Evolutionary conservation across 2,329 filamentous ascomycete genomes (phyloP).

Genomic region (Teratosphaeria destructans): DNA sequence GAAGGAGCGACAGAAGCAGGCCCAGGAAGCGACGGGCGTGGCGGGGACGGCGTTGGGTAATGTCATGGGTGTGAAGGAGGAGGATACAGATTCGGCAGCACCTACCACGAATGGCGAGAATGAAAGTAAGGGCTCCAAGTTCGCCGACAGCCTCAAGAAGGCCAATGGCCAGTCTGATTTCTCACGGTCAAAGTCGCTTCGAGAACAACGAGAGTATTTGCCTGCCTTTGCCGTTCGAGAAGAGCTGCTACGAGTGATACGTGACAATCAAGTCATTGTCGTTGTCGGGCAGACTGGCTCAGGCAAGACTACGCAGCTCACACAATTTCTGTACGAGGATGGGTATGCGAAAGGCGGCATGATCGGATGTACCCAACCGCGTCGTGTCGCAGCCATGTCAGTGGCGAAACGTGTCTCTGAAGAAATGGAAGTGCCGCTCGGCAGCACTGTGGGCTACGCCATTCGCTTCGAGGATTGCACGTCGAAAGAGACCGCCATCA

Average conservation of each 20-base stretch:
- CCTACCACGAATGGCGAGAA: conserved; percentile 53
- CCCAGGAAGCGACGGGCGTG: conserved; percentile 86
- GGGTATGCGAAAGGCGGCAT: conserved; percentile 80
- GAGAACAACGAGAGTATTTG: conserved; percentile 84
- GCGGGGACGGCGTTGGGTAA: conserved; percentile 89
- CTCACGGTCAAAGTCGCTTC: conserved; percentile 80
- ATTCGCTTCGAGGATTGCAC: conserved; percentile 99
- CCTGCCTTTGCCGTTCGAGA: conserved; percentile 95
- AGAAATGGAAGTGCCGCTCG: conserved; percentile 92
- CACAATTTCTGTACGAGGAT: conserved; percentile 91
- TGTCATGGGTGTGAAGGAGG: conserved; percentile 89
- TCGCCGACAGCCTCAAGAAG: conserved; percentile 82
- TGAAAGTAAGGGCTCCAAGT: conserved; percentile 59
- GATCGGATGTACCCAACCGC: conserved; percentile 93
- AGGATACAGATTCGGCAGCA: conserved; percentile 75
- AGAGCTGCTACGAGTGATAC: conserved; percentile 79
- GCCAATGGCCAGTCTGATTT: conserved; percentile 77
- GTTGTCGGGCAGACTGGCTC: conserved; percentile 96
- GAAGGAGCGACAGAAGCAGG: conserved; percentile 85
- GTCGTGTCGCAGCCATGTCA: conserved; percentile 96
- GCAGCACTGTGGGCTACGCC: conserved; percentile 82
- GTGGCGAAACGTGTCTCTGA: conserved; percentile 96
- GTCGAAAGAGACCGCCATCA: conserved; percentile 88
- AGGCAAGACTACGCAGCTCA: conserved; percentile 93
- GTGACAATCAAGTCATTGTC: conserved; percentile 94